Base-by-base conservation (phyloP, 768 basidiomycete genomes). In the Cystoderma amianthinum region DNA sequence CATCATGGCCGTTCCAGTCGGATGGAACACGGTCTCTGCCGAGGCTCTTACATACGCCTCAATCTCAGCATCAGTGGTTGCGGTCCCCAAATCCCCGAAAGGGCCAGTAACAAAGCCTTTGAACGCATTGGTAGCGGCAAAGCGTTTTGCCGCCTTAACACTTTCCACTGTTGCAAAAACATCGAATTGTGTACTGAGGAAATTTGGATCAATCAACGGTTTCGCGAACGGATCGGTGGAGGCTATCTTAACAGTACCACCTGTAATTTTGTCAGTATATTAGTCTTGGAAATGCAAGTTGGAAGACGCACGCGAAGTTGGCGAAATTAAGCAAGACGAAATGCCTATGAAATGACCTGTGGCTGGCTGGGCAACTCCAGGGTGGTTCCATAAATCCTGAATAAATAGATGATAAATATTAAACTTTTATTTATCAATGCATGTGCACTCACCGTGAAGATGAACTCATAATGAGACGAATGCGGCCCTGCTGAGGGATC, bases 161-260 rank as follows among this genome's bases (percentile, higher is more conserved):
- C 47, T 49, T 30, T 56, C 55, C n/a, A 51, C 51, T 34, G 60
- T 39, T 2, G 52, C 52, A 11, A 44, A 45, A 7, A 58, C 35
- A 42, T 64, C 64, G 33, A 57, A 56, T 2, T 46, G 47, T n/a
- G 52, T 47, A 35, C 22, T 46, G 21, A 71, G 61, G 57, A 71
- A 66, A 35, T 65, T 65, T 1, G 71, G 68, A 48, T 79, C 61
- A 52, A 79, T 74, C 7, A 58, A 23, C 0, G 76, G 74, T 17
- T 56, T 28, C 36, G 59, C 62, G 53, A 75, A 73, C 10, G 72
- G 60, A 47, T 65, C 54, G 12, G 57, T 63, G 10, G 69, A 67
- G 35, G 58, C 63, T 34, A 75, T 41, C 7, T 51, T 55, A 1
- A 63, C 33, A 12, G 49, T 44, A 12, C 63, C 63, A 34, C 59